These are phyloP conservation scores for Arthrobotrys musiformis DNA, from an alignment of 2,329 filamentous ascomycete species.

Conservation along the genomic window DNA sequence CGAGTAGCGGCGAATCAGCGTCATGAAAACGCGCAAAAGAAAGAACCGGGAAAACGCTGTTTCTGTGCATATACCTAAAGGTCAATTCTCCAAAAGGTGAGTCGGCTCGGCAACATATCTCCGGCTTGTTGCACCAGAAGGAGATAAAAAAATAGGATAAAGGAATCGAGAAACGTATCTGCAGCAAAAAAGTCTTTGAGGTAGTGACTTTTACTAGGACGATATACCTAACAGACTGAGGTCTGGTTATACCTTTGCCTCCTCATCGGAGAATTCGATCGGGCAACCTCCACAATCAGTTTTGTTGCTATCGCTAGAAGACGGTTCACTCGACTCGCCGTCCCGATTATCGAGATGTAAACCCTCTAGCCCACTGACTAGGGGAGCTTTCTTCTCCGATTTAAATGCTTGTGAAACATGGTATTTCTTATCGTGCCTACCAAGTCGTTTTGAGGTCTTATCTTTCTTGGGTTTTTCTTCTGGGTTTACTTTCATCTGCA, in stretches of 20 bases:
- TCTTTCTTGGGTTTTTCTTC: slow-evolving; percentile 33
- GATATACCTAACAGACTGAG: not conserved
- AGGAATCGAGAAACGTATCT: not conserved
- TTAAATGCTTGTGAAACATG: not conserved
- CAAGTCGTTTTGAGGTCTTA: slow-evolving; percentile 4
- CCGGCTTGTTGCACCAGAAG: too few relatives aligned
- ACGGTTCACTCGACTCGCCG: not conserved
- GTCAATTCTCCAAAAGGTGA: not conserved
- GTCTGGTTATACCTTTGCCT: not conserved
- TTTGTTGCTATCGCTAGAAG: not conserved
- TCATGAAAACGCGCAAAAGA: not conserved
- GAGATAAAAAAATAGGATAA: not conserved
- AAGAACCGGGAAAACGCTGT: not conserved
- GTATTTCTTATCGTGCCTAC: slow-evolving; percentile 17
- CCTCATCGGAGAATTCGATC: not conserved
- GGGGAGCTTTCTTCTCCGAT: slow-evolving; percentile 5
- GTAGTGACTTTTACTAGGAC: not conserved
- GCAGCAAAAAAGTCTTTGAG: not conserved
- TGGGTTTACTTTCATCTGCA: slow-evolving; percentile 12
- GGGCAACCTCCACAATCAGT: not conserved
- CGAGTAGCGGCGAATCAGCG: not conserved
- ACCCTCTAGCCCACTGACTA: slow-evolving; percentile 8
- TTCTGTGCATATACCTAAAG: not conserved
- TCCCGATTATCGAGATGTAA: slow-evolving; percentile 32
- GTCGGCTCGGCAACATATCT: too few relatives aligned